These are phyloP conservation scores for Cymodocea nodosa DNA, from an alignment of 116 monocot species.

Conservation along the genomic window DNA sequence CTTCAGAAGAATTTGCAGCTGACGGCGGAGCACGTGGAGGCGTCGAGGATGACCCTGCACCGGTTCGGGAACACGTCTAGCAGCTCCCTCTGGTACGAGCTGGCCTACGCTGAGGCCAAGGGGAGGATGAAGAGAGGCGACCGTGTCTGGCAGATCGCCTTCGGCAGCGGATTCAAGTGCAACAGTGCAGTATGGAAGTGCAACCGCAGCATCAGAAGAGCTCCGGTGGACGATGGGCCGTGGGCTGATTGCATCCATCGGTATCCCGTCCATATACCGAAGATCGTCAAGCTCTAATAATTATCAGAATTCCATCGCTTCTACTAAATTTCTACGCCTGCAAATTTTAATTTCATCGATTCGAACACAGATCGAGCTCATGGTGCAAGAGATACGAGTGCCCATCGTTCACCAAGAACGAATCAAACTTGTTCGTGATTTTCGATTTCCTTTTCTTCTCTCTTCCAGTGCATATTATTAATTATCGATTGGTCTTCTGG, in stretches of 20 bases:
- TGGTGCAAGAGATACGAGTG: no score
- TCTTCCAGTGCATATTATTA: no score
- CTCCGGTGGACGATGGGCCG: slow-evolving; percentile 33
- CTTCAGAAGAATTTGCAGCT: slow-evolving; percentile 68
- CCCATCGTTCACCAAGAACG: no score
- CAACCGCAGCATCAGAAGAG: slow-evolving; percentile 25
- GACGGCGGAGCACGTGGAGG: slow-evolving; percentile 54
- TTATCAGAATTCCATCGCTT: no score
- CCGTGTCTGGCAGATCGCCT: slow-evolving; percentile 50
- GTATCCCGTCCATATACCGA: slow-evolving; percentile 74
- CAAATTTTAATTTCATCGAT: no score
- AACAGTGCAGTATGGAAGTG: slow-evolving; percentile 95
- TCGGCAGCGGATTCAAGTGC: slow-evolving; percentile 92
- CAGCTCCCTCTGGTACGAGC: slow-evolving; percentile 75
- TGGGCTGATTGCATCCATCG: slow-evolving; percentile 61
- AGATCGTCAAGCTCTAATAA: slow-evolving; percentile 47
- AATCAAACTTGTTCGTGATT: no score
- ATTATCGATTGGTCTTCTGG: no score
- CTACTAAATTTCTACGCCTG: no score
- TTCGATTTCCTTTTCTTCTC: no score
- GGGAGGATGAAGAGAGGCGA: slow-evolving; percentile 36
- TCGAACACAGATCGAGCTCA: no score
- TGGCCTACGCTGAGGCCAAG: slow-evolving; percentile 77
- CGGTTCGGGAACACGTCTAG: slow-evolving; percentile 95
- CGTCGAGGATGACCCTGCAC: slow-evolving; percentile 77